Conservation (phyloP, 2,329 filamentous ascomycete species). For the Curvularia sp. region DNA sequence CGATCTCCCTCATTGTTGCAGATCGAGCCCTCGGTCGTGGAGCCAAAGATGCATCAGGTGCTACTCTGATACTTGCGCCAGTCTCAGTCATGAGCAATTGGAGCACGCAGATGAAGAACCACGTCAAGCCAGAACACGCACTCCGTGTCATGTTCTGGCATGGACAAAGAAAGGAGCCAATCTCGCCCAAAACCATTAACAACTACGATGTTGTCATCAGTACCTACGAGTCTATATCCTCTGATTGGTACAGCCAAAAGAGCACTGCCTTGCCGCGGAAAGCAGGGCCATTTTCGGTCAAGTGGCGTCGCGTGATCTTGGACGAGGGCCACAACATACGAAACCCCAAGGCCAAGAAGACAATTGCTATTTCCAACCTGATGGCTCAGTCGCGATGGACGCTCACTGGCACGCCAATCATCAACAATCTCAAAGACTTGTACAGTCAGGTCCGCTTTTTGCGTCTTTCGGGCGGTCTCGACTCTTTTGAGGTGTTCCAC, state of each 20-base stretch:
- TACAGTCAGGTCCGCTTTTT: conserved; percentile 82
- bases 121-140: conserved; percentile 68
- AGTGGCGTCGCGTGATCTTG: conserved; percentile 72
- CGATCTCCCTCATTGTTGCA: conserved; percentile 78
- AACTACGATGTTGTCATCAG: conserved; percentile 80
- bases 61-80: conserved; percentile 81
- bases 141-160: conserved; percentile 79
- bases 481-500: conserved; percentile 77
- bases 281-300: conserved; percentile 63
- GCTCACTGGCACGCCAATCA: conserved; percentile 67
- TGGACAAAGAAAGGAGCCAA: conserved; percentile 61
- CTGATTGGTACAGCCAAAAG: conserved; percentile 65
- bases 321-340: conserved; percentile 70
- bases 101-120: conserved; percentile 77
- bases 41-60: conserved; percentile 46
- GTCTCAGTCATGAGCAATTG: conserved; percentile 91
- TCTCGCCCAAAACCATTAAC: conserved; percentile 62
- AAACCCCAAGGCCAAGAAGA: conserved; percentile 75
- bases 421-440: conserved; percentile 82
- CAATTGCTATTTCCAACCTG: conserved; percentile 71
- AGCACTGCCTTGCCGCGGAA: conserved; percentile 42
- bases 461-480: conserved; percentile 75
- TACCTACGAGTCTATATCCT: conserved; percentile 78
- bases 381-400: conserved; percentile 78
- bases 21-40: conserved; percentile 50